Base-by-base conservation (phyloP, 768 basidiomycete species). In the Suillus ampliporus region DNA sequence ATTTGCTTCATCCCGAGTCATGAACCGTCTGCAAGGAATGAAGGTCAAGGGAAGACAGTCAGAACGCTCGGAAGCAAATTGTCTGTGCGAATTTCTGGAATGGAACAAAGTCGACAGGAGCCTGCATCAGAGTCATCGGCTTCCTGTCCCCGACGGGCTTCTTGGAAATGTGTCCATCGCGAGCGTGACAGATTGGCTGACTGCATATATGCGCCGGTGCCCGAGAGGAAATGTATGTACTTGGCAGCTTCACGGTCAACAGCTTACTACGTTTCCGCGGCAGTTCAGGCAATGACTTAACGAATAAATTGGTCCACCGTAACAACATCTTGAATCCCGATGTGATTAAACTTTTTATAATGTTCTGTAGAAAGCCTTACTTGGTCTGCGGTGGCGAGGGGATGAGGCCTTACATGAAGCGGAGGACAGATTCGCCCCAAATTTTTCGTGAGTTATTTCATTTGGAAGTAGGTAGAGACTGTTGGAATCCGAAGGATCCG, bases 281-380 rank as follows among this genome's bases (percentile, higher is more conserved):
- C 28, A 46, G 44, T 51, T 26, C 57, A 13, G 57, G 21, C 17
- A 8, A 31, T 56, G 5, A 67, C 64, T 57, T 35, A 13, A 13
- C 63, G 66, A 58, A 75, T 68, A 56, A 75, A 75, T 13, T 11
- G 50, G 26, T 75, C 74, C 46, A 76, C 70, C 7, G 75, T 73
- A 50, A 75, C 11, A 8, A 59, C 21, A 10, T 54, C 61, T 57
- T 63, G 54, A 10, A 31, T 31, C 31, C 31, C 26, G 50, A 17
- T n/a, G 26, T 31, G 35, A 47, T 26, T 47, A 40, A 6, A 40
- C 11, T 19, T 56, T 28, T 26, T 23, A 40, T 40, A 14, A 26
- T 26, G 3, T 46, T 46, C 46, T 5, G 21, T 46, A 23, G 23
- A 21, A 40, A 40, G 54, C 23, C 54, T 74, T n/a, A n/a, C n/a